phyloP scores from a whole-genome alignment of 148 eudicot genomes.

The Heliamphora exappendiculata region DNA sequence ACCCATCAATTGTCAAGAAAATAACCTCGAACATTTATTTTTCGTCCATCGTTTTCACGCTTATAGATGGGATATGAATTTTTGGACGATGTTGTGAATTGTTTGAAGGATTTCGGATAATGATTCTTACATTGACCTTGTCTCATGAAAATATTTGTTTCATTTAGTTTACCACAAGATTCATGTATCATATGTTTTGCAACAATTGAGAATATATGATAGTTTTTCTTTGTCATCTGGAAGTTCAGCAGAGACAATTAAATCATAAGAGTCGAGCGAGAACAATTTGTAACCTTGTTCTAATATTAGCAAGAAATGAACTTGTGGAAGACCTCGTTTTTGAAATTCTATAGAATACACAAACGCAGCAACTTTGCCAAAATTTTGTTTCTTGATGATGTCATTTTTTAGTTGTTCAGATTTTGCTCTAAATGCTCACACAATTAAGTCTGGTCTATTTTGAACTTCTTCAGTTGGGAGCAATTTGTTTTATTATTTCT shows the following conservation, averaged over 20 bases:
- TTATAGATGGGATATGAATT: constrained; percentile 24
- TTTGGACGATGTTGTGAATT: not conserved
- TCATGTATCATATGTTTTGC: constrained; percentile 34
- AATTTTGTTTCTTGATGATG: not conserved
- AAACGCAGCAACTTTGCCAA: constrained; percentile 6
- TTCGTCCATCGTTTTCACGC: constrained; percentile 1
- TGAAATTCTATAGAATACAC: constrained; percentile 12
- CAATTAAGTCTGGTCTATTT: constrained; percentile 13
- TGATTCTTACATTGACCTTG: constrained; percentile 12
- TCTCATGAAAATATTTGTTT: constrained; percentile 13
- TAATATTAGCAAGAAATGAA: constrained; percentile 15
- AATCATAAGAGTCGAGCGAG: no score
- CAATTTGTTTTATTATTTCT: constrained; percentile 3
- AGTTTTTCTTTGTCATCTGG: not conserved
- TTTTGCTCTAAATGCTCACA: constrained; percentile 15
- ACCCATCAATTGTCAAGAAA: constrained; percentile 20
- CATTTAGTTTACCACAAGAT: constrained; percentile 20
- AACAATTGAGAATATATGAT: not conserved
- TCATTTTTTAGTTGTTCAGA: not conserved
- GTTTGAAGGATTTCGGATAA: constrained; percentile 1
- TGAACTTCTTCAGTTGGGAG: constrained; percentile 7
- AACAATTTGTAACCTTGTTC: no score
- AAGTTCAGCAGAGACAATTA: not conserved
- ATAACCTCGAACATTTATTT: not conserved
- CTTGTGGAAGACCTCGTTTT: constrained; percentile 16